Evolutionary conservation across 371 early-diverging fungal genomes (phyloP).

Genomic region (Phascolomyces articulosus): DNA sequence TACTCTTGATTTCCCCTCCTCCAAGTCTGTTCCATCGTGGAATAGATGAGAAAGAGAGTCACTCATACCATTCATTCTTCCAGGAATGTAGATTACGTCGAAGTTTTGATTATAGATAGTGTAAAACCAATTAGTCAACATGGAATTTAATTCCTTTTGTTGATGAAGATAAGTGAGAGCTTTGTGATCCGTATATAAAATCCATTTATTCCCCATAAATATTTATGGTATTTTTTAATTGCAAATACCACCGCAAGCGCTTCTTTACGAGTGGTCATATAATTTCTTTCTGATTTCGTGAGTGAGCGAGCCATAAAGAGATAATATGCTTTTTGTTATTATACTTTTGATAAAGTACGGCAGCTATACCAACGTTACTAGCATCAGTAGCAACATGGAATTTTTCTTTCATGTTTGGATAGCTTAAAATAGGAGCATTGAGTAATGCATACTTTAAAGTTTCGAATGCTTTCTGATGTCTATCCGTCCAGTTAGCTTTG

Average conservation of each 20-base stretch:
- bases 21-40: neutral
- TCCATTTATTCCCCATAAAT: constrained; percentile 27
- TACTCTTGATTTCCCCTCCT: neutral
- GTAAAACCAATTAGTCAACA: constrained; percentile 17
- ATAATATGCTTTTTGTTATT: constrained; percentile 1
- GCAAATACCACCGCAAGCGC: constrained; percentile 17
- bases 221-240: constrained; percentile 24
- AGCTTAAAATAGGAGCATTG: constrained; percentile 7
- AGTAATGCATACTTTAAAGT: constrained; percentile 5
- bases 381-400: constrained; percentile 47
- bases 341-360: constrained; percentile 24
- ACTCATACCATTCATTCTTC: constrained; percentile 4
- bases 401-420: constrained; percentile 25
- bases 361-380: constrained; percentile 38
- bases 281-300: constrained; percentile 13
- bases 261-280: constrained; percentile 13
- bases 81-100: constrained; percentile 13
- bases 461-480: constrained; percentile 12
- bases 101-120: constrained; percentile 11
- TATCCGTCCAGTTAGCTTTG: constrained; percentile 1
- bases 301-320: constrained; percentile 2
- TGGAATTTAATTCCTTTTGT: constrained; percentile 13
- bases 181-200: constrained; percentile 23
- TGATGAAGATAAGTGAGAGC: constrained; percentile 16
- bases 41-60: constrained; percentile 11